phyloP scores from a whole-genome alignment of 2,329 filamentous ascomycete species.

The Rugonectria rugulosa region DNA sequence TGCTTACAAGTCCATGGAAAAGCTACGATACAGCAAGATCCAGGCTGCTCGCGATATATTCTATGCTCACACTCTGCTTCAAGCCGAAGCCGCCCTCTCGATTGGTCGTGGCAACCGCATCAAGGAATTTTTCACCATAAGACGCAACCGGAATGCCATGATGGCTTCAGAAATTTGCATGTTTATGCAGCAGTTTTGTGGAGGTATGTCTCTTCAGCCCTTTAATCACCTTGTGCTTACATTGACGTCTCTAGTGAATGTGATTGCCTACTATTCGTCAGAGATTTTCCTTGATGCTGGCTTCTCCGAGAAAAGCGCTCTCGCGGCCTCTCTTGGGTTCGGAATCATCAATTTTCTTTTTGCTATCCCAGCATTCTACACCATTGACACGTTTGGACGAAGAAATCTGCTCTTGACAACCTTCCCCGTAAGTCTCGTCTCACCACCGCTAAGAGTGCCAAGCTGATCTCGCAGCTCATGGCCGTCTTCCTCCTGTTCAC shows the following conservation, averaged over 20 bases:
- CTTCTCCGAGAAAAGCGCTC: constrained; percentile 33
- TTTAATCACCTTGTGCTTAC: no score
- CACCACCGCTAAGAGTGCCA: constrained; percentile 67
- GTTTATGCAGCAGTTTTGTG: constrained; percentile 68
- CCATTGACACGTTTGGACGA: no score
- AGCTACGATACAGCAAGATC: constrained; percentile 58
- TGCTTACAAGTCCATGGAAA: constrained; percentile 55
- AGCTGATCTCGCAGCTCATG: constrained; percentile 57
- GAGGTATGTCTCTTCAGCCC: constrained; percentile 53
- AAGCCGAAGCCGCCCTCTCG: constrained; percentile 57
- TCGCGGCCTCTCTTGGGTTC: constrained; percentile 41
- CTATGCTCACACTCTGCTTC: constrained; percentile 64
- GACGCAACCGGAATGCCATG: constrained; percentile 61
- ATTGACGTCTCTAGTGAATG: constrained; percentile 19
- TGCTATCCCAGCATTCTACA: no score
- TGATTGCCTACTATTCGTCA: constrained; percentile 40
- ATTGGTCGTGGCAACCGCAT: constrained; percentile 47
- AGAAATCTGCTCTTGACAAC: constrained; percentile 63
- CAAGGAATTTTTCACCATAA: constrained; percentile 65
- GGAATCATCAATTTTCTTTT: no score
- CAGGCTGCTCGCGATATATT: constrained; percentile 65
- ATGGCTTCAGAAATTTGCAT: constrained; percentile 69
- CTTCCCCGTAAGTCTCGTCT: constrained; percentile 47
- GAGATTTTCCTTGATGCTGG: constrained; percentile 34
- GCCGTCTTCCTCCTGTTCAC: constrained; percentile 56